Evolutionary conservation across 148 eudicot genomes (phyloP), one percentile per base, ranked within the genome.

Genomic region (Amaranthus palmeri): DNA sequence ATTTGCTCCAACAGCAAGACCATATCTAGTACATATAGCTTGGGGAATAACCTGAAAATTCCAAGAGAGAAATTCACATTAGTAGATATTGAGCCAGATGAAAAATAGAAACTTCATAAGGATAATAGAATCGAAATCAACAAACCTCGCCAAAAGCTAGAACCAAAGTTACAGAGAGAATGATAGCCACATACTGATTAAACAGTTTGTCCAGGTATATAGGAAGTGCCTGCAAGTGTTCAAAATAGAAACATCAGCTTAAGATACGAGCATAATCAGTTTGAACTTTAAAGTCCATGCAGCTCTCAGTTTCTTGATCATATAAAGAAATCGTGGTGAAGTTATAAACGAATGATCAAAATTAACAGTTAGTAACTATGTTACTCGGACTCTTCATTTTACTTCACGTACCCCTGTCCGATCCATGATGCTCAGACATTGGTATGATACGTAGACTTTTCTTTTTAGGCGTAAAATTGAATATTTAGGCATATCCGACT

Each of bases 141-240:
- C 42, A 12, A 76, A 93, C 98, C 97, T 93, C 98, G 17, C 98
- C 98, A 73, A 93, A 93, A 69, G 86, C 83, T 71, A 93, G 85
- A 74, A 93, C 98, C 82, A 93, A 91, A 64, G 98, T 93, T 78
- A 93, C 98, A 54, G 98, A 93, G 45, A 93, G 91, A 59, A 93
- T 60, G 72, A 93, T 91, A 56, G 98, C 97, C 66, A 93, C 72
- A 82, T 75, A 89, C 84, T 93, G 96, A 69, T 93, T 93, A 83
- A 93, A 91, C 71, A 93, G 82, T 85, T 86, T 91, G 82, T 93
- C 98, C 76, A 93, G 82, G 80, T 93, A 93, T 76, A 93, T 74
- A 12, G 98, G 98, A 78, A 93, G 91, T 59, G 98, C 98, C 98
- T 93, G 92, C 87, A 86, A 36, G 81, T 54, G 53, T 54, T 56